These are phyloP conservation scores for Phytophthora boehmeriae DNA, from an alignment of 352 stramenopile genomes.

Conservation along the genomic window DNA sequence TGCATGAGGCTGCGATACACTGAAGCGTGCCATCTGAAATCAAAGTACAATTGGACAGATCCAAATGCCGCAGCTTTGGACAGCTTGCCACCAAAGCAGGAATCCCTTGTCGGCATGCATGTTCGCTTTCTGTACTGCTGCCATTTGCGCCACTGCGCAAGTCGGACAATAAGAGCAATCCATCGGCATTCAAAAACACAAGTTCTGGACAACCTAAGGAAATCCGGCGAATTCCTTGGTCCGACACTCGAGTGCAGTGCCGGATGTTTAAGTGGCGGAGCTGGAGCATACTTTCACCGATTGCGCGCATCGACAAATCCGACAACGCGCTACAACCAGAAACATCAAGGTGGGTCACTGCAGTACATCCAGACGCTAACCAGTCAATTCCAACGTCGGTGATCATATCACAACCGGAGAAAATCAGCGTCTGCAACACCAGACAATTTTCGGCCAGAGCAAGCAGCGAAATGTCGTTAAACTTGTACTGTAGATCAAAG, in stretches of 20 bases:
- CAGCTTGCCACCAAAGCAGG: conserved; percentile 42
- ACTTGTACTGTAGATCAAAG: conserved; percentile 90
- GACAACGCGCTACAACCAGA: conserved; percentile 87
- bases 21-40: conserved; percentile 50
- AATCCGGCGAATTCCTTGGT: conserved; percentile 58
- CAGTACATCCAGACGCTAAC: conserved; percentile 83
- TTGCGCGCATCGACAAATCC: conserved; percentile 81
- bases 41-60: conserved; percentile 51
- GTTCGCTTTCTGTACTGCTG: neutral
- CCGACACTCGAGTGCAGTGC: conserved; percentile 56
- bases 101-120: conserved; percentile 37
- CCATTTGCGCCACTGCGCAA: conserved; percentile 4
- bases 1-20: conserved; percentile 20
- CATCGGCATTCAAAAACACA: conserved; percentile 42
- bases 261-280: conserved; percentile 53
- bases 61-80: conserved; percentile 43
- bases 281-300: conserved; percentile 82
- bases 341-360: conserved; percentile 86
- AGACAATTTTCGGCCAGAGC: conserved; percentile 69
- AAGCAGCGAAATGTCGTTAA: conserved; percentile 92
- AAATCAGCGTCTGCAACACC: conserved; percentile 51
- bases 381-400: conserved; percentile 93
- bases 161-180: conserved; percentile 54
- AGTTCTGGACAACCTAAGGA: conserved; percentile 56
- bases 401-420: conserved; percentile 90